Percentiles rank a stretch among this genome's conserved stretches.
Conservation (phyloP, 805 yeast genomes). For the Lachancea nothofagi region DNA sequence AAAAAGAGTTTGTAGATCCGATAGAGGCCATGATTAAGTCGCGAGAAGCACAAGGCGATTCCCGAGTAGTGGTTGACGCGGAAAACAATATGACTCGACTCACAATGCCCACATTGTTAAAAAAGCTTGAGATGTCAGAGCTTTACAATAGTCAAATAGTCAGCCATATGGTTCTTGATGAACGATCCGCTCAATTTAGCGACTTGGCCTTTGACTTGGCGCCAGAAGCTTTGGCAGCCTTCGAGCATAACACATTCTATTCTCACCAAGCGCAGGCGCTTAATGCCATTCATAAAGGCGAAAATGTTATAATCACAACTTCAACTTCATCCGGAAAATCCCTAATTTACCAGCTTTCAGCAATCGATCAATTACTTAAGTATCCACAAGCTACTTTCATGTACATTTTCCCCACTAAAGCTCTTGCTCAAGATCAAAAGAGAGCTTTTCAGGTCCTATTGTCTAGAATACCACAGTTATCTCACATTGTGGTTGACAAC, state of each 20-base stretch:
- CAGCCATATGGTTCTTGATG: constrained; percentile 42
- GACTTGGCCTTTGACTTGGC: constrained; percentile 43
- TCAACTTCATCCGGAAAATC: constrained; percentile 97
- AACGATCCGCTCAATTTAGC: constrained; percentile 42
- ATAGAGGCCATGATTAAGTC: constrained; percentile 48
- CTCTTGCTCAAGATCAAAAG: constrained; percentile 94
- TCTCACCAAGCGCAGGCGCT: constrained; percentile 81
- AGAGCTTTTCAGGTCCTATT: constrained; percentile 63
- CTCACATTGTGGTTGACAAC: constrained; percentile 57
- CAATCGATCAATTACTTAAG: constrained; percentile 44
- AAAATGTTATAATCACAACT: constrained; percentile 83
- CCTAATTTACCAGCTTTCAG: constrained; percentile 83
- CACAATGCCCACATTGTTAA: constrained; percentile 45
- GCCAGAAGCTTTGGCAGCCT: constrained; percentile 46
- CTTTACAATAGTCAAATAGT: constrained; percentile 63
- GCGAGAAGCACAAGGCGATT: constrained; percentile 15
- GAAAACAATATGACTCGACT: constrained; percentile 32
- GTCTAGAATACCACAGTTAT: constrained; percentile 41
- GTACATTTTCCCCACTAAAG: constrained; percentile 94
- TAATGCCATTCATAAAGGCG: constrained; percentile 46
- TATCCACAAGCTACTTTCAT: constrained; percentile 55
- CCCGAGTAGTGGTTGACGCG: constrained; percentile 22
- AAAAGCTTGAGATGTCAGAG: constrained; percentile 40
- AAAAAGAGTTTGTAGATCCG: constrained; percentile 52
- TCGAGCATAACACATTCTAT: constrained; percentile 52